Percentiles rank a stretch among this genome's conserved stretches.
phyloP scores from a whole-genome alignment of 2,329 filamentous ascomycete genomes.

The Cryphonectria nitschkei region DNA sequence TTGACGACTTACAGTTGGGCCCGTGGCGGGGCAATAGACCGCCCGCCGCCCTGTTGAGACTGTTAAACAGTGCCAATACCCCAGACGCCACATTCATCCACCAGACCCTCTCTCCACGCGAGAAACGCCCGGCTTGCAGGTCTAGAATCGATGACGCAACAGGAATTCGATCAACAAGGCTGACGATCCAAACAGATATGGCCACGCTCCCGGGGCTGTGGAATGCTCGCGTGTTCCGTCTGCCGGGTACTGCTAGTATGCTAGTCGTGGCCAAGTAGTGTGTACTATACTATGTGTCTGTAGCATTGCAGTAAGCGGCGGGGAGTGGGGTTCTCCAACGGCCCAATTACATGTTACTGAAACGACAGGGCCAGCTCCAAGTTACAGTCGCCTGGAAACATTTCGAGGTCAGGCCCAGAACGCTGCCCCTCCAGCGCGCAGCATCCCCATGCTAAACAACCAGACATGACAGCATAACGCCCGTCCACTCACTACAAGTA shows the following conservation, averaged over 20 bases:
- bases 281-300: not conserved
- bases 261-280: not conserved
- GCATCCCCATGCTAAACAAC: not conserved
- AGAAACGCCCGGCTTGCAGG: not conserved
- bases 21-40: not conserved
- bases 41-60: not conserved
- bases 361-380: constrained; percentile 7
- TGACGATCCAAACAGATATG: not conserved
- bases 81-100: not conserved
- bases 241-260: not conserved
- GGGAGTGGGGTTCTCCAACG: not conserved
- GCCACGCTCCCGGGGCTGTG: not conserved
- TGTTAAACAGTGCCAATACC: not conserved
- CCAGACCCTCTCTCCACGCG: not conserved
- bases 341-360: constrained; percentile 14
- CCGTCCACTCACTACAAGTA: not conserved
- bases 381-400: not conserved
- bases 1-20: not conserved
- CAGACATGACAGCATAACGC: not conserved
- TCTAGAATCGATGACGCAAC: not conserved
- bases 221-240: constrained; percentile 13
- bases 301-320: not conserved
- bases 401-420: not conserved
- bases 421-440: constrained; percentile 7
- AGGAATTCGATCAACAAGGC: not conserved